A percentile compares a stretch with the other conserved stretches of the same genome.
phyloP scores from a whole-genome alignment of 371 early-diverging fungal genomes.

The Actinomortierella ambigua region DNA sequence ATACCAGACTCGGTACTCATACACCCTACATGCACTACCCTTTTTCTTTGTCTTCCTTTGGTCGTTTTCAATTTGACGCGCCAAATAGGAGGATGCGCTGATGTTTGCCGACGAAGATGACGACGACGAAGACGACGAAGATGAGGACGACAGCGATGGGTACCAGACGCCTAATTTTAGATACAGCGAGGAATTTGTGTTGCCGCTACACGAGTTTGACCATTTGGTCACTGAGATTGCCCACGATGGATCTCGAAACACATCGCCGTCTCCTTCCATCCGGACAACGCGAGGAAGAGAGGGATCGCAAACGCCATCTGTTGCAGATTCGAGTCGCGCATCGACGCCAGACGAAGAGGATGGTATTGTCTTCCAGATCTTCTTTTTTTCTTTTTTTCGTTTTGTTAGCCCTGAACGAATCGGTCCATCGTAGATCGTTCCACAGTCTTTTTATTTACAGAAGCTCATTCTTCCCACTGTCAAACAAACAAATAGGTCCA shows the following conservation, averaged over 20 bases:
- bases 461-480: too few relatives aligned
- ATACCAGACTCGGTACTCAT: too few relatives aligned
- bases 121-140: constrained; percentile 52
- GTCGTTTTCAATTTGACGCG: not conserved
- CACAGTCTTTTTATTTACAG: too few relatives aligned
- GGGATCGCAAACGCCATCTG: constrained; percentile 59
- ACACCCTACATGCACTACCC: too few relatives aligned
- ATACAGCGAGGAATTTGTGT: constrained; percentile 54
- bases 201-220: constrained; percentile 63
- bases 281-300: constrained; percentile 52
- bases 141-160: constrained; percentile 45
- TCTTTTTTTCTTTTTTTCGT: not conserved
- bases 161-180: constrained; percentile 42
- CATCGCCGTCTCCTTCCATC: constrained; percentile 53
- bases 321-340: constrained; percentile 53
- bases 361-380: constrained; percentile 36
- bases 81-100: constrained; percentile 22
- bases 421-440: too few relatives aligned
- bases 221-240: constrained; percentile 61
- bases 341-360: constrained; percentile 68
- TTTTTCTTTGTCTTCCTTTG: not conserved
- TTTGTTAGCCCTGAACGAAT: not conserved
- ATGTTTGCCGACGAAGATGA: constrained; percentile 30
- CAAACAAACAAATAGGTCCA: constrained; percentile 26
- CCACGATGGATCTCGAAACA: constrained; percentile 49